Evolutionary conservation across 345 rosid genomes (phyloP).

Genomic region (Pistacia vera): DNA sequence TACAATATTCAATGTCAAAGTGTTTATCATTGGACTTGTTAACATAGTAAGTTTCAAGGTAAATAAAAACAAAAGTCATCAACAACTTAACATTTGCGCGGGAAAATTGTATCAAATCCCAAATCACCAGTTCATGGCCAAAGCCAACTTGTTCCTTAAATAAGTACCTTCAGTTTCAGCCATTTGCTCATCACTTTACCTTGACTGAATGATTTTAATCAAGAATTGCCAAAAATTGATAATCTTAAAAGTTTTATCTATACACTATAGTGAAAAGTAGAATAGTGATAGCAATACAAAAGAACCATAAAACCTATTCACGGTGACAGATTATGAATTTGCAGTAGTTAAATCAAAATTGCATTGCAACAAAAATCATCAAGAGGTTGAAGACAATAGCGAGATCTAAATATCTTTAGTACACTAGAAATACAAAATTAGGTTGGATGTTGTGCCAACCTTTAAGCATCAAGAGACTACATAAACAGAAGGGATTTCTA

Average conservation of each 20-base stretch:
- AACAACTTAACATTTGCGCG: background rate
- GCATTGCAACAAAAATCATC: background rate
- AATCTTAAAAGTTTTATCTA: background rate
- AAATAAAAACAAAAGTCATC: background rate
- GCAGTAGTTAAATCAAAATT: background rate
- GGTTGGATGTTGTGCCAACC: background rate
- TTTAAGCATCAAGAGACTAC: background rate
- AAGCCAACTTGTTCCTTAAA: background rate
- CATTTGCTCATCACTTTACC: conserved; percentile 24
- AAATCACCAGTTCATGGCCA: background rate
- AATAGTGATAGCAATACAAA: background rate
- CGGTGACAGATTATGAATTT: background rate
- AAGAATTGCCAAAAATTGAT: background rate
- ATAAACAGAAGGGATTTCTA: background rate
- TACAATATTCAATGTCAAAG: background rate
- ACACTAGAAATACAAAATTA: background rate
- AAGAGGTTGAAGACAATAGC: background rate
- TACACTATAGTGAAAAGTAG: background rate
- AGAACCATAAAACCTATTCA: background rate
- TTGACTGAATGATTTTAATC: conserved; percentile 26
- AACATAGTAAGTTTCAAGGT: background rate
- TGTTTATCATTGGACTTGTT: background rate
- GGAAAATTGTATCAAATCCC: background rate
- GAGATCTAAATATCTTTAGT: background rate
- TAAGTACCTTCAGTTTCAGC: conserved; percentile 35